Evolutionary conservation across 495 filamentous ascomycete genomes (phyloP).

Genomic region (Podospora anserina): DNA sequence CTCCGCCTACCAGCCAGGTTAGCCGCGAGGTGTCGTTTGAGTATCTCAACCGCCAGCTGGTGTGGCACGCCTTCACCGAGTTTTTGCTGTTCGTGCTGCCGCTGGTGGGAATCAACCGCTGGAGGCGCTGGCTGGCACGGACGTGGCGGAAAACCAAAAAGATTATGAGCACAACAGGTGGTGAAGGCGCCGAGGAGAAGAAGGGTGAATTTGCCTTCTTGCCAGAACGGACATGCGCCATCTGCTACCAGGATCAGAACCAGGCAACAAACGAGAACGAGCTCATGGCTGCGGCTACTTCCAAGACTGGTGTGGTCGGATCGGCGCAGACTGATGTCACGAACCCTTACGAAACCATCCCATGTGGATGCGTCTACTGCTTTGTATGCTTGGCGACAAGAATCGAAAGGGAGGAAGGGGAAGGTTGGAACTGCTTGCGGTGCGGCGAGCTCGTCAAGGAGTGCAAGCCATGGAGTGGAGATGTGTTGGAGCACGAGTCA

Average conservation of each 20-base stretch:
- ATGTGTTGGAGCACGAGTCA: constrained; percentile 63
- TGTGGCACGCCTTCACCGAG: constrained; percentile 99
- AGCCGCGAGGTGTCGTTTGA: constrained; percentile 92
- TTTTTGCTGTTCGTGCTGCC: constrained; percentile 95
- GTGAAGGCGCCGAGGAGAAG: constrained; percentile 45
- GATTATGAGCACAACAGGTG: constrained; percentile 49
- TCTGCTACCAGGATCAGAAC: constrained; percentile 93
- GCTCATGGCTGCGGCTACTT: constrained; percentile 56
- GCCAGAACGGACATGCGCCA: constrained; percentile 93
- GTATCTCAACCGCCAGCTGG: constrained; percentile 94
- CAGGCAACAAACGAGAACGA: constrained; percentile 66
- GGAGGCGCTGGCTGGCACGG: constrained; percentile 83
- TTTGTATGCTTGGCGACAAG: constrained; percentile 93
- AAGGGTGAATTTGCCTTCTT: constrained; percentile 80
- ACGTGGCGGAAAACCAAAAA: constrained; percentile 74
- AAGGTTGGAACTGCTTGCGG: constrained; percentile 91
- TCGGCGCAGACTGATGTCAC: constrained; percentile 92
- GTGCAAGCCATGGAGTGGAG: constrained; percentile 90
- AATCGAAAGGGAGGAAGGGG: constrained; percentile 88
- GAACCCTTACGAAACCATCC: constrained; percentile 89
- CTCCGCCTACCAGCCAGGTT: constrained; percentile 75
- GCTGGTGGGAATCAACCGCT: constrained; percentile 86
- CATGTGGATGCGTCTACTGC: constrained; percentile 92
- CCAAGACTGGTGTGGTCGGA: constrained; percentile 71
- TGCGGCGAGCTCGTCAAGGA: constrained; percentile 84